phyloP scores from a whole-genome alignment of 176 grass and related monocot species.

The Lolium rigidum region DNA sequence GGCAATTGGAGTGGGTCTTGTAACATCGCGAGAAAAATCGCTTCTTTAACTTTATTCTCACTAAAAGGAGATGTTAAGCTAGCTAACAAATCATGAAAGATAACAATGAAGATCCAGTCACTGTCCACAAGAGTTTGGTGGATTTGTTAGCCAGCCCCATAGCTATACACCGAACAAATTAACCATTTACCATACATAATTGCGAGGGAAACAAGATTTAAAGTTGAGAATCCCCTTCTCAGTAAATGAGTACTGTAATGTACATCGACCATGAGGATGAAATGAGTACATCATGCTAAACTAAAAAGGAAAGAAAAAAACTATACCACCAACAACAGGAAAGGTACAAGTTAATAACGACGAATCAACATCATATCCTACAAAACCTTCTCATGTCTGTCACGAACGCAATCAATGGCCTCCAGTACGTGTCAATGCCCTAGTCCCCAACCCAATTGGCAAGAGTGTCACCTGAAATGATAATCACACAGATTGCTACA shows the following conservation, averaged over 20 bases:
- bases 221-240: not conserved
- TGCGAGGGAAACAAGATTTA: not conserved
- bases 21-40: too few relatives aligned
- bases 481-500: constrained; percentile 7
- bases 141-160: not conserved
- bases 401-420: constrained; percentile 15
- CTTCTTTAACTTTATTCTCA: too few relatives aligned
- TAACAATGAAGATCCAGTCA: not conserved
- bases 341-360: constrained; percentile 4
- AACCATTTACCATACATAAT: not conserved
- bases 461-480: constrained; percentile 6
- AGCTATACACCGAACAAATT: not conserved
- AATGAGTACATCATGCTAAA: constrained; percentile 35
- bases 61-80: too few relatives aligned
- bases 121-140: too few relatives aligned
- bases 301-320: not conserved
- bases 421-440: constrained; percentile 19
- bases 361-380: constrained; percentile 20
- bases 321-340: constrained; percentile 7
- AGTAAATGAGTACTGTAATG: constrained; percentile 24
- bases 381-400: constrained; percentile 22
- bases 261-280: constrained; percentile 33
- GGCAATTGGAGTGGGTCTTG: too few relatives aligned
- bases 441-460: constrained; percentile 21
- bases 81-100: not conserved